Evolutionary conservation across 305 asterid genomes (phyloP).

Genomic region (Lippia alba): DNA sequence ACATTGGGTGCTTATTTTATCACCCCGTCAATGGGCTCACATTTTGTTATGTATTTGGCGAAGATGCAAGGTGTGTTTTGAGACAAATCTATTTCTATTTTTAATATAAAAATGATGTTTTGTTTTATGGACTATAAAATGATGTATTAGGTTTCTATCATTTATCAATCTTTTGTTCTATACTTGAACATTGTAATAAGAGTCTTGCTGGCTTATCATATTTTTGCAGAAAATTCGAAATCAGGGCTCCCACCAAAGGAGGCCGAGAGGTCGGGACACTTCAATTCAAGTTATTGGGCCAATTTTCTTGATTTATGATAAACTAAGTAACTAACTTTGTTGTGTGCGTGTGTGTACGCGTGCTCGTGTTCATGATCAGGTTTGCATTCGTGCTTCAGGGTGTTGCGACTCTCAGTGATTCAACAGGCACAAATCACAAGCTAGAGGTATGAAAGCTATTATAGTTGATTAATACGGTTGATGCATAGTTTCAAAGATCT

Average conservation of each 20-base stretch:
- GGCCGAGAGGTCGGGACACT: constrained; percentile 75
- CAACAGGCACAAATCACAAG: constrained; percentile 48
- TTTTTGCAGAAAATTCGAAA: constrained; percentile 68
- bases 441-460: constrained; percentile 54
- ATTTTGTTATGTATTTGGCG: constrained; percentile 92
- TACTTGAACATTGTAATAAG: neutral
- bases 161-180: no score
- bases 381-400: constrained; percentile 87
- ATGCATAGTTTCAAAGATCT: constrained; percentile 4
- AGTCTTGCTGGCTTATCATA: constrained; percentile 16
- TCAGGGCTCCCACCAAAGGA: constrained; percentile 77
- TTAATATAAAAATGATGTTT: neutral
- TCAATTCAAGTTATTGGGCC: neutral
- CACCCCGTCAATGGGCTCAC: constrained; percentile 87
- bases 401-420: constrained; percentile 56
- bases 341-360: no score
- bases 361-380: constrained; percentile 52
- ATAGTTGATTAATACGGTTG: neutral
- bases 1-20: constrained; percentile 82
- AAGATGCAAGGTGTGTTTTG: constrained; percentile 82
- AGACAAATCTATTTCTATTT: neutral
- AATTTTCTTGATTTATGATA: neutral
- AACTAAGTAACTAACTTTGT: no score
- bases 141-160: neutral
- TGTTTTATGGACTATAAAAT: neutral